Evolutionary conservation across 2,329 filamentous ascomycete species (phyloP), one percentile per base, ranked within the genome.

Genomic region (Erysiphe pulchra): DNA sequence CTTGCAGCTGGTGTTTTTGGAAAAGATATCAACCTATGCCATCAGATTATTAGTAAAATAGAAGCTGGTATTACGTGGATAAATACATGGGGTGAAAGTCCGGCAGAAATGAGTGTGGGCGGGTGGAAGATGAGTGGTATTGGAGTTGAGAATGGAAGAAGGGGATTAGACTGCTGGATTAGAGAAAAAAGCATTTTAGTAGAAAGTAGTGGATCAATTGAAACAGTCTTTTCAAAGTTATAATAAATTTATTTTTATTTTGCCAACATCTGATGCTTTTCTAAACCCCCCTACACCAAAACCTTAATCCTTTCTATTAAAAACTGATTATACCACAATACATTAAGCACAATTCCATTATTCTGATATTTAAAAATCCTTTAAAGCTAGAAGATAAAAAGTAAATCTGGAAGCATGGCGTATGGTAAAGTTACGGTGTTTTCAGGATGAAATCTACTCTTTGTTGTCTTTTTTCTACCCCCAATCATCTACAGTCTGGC

Each of bases 111-210:
- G 85, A 79, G 80, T 2, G 84, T 92, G 0, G 84, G 84, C 10
- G 84, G 84, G 0, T 92, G 84, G 85, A 92, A 92, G 66, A 70
- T 80, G 68, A 92, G 83, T 57, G 85, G 85, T 32, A 63, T 92
- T 10, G 84, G 84, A 0, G 76, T 92, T 1, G 84, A 92, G 67
- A 93, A 93, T 59, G 85, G 84, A 3, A 67, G 75, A 48, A 73
- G 71, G 54, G 84, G 84, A 0, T 68, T 93, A 46, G 77, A 80
- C 60, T 78, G 80, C 3, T 93, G 85, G 77, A 71, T 85, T 45
- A 68, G 75, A 62, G 90, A 86, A 54, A 92, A 90, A 68, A 92
- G 83, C 61, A 92, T 83, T 1, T 61, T 92, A 30, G 77, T 92
- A 2, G 84, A 92, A 60, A 80, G 86, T 68, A 53, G 57, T 47